phyloP scores from a whole-genome alignment of 2,329 filamentous ascomycete genomes.

The Exophiala phaeomuriformis region DNA sequence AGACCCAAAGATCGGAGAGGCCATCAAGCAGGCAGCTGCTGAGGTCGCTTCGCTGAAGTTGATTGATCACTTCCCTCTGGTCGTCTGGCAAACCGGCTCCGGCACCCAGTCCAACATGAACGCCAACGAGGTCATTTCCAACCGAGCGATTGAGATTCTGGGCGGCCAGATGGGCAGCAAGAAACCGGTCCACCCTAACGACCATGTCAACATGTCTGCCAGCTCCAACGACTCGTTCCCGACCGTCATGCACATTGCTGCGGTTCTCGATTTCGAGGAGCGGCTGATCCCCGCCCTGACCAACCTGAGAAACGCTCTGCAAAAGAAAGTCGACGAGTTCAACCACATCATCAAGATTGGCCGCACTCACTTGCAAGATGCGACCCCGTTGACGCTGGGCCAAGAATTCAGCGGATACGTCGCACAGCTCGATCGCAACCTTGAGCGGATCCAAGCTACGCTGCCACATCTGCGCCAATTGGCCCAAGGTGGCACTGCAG shows the following conservation, averaged over 20 bases:
- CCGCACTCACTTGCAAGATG: conserved; percentile 93
- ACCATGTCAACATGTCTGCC: conserved; percentile 98
- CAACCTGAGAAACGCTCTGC: conserved; percentile 73
- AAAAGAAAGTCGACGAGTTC: conserved; percentile 83
- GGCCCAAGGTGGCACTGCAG: conserved; percentile 91
- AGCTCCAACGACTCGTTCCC: conserved; percentile 99
- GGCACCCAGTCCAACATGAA: conserved; percentile 99
- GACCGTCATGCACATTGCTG: conserved; percentile 98
- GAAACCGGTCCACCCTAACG: conserved; percentile 98
- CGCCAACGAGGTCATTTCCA: conserved; percentile 99
- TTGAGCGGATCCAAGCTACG: conserved; percentile 74
- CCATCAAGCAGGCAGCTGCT: conserved; percentile 86
- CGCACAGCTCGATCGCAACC: conserved; percentile 83
- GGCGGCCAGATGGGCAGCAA: conserved; percentile 91
- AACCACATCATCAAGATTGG: conserved; percentile 98
- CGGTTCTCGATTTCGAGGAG: conserved; percentile 84
- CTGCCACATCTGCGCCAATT: conserved; percentile 79
- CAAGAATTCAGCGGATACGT: conserved; percentile 99
- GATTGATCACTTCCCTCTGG: conserved; percentile 92
- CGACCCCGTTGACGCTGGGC: conserved; percentile 86
- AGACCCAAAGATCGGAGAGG: conserved; percentile 84
- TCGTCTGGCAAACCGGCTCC: conserved; percentile 98
- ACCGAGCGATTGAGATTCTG: conserved; percentile 95
- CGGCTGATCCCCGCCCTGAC: conserved; percentile 74
- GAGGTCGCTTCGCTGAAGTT: conserved; percentile 94